phyloP scores from a whole-genome alignment of 139 green algal genomes.

The Spirogloea muscicola region DNA sequence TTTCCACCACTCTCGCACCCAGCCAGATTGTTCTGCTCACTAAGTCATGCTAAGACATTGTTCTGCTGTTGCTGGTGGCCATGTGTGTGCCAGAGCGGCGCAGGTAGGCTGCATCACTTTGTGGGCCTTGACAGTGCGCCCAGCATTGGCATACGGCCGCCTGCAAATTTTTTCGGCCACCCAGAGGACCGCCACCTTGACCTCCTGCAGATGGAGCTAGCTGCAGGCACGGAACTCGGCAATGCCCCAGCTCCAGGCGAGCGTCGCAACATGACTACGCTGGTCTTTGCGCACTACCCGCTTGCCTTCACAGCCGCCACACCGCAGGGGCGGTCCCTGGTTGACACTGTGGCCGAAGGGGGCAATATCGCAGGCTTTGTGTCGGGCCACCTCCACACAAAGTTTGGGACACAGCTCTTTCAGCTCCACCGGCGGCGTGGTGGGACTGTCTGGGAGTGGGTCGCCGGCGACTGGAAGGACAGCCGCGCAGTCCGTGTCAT shows the following conservation, averaged over 20 bases:
- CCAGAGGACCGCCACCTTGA: conserved; percentile 5
- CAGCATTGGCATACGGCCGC: conserved; percentile 54
- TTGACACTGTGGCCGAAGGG: not conserved
- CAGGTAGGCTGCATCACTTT: not conserved
- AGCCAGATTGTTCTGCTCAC: too few species aligned
- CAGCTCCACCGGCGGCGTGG: conserved; percentile 8
- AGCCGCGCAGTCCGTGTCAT: conserved; percentile 47
- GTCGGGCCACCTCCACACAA: conserved; percentile 64
- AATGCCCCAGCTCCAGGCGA: too few species aligned
- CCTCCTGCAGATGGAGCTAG: conserved; percentile 17
- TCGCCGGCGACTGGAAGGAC: conserved; percentile 65
- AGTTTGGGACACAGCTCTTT: conserved; percentile 62
- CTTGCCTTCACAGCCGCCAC: conserved; percentile 42
- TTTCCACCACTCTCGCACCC: too few species aligned
- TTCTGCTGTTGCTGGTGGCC: too few species aligned
- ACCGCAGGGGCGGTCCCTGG: not conserved
- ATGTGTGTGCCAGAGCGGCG: conserved; percentile 1
- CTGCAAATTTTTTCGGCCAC: conserved; percentile 65
- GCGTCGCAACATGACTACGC: conserved; percentile 34
- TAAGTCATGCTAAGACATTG: too few species aligned
- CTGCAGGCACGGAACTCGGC: conserved; percentile 2
- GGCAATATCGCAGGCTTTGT: conserved; percentile 57
- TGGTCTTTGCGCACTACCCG: conserved; percentile 66
- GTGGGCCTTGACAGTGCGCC: conserved; percentile 62
- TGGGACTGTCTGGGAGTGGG: conserved; percentile 59